Evolutionary conservation across 495 filamentous ascomycete species (phyloP), one percentile per base, ranked within the genome.

Genomic region (Aspergillus carlsbadensis): DNA sequence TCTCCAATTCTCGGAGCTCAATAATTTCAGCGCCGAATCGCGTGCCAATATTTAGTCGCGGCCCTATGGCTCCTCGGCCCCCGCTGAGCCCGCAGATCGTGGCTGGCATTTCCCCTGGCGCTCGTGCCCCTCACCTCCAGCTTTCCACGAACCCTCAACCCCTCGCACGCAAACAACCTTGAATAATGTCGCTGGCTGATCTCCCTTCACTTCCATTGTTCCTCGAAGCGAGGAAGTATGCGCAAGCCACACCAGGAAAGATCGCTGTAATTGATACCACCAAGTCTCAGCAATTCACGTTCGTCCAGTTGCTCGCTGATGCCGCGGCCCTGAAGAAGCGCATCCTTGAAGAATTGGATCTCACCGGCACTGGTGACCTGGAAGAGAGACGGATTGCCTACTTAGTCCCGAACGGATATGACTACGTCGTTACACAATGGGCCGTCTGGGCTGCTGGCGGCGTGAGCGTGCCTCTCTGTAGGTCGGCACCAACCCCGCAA

Each of bases 351-450:
- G 69, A 79, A 13, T 60, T 76, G 37, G 50, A 59, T 7, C 55
- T 71, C 13, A 70, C 76, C 6, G 74, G 77, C 21, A 72, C 69
- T 35, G 67, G 66, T 13, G 78, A 86, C 49, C 71, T 93, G 51
- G 78, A 86, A 21, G 91, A 91, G 52, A 82, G 89, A 65, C 78
- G 92, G 58, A 79, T 96, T 62, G 88, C 90, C 1, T 91, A 94
- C 67, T 70, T 96, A 55, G 81, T 89, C 51, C 90, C 94, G 70
- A 96, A 95, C 72, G 86, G 89, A 58, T 96, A 95, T 70, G 89
- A 96, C 69, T 96, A 94, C 81, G 89, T 96, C 67, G 92, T 89
- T 84, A 85, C 76, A 72, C 79, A 79, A 71, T 71, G 68, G 71
- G 67, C 67, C 18, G 51, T 68, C 22, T 76, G 64, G 63, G 65